These are phyloP conservation scores for Guadua angustifolia DNA, from an alignment of 176 grass and related monocot genomes.

Conservation along the genomic window DNA sequence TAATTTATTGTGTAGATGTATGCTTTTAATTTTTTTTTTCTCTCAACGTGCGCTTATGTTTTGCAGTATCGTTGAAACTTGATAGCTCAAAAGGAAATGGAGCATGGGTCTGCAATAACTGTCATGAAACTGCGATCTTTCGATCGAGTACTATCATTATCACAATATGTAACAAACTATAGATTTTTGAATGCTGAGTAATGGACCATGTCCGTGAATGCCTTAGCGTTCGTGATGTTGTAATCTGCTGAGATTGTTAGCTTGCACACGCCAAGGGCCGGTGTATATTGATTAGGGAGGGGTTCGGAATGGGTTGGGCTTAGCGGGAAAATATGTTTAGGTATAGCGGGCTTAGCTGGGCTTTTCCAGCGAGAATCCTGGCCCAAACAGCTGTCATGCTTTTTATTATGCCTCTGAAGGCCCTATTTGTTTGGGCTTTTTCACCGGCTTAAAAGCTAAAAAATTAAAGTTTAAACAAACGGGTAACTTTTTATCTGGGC, in stretches of 20 bases:
- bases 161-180: conserved; percentile 31
- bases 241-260: neutral
- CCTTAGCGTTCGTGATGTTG: neutral
- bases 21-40: neutral
- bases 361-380: too few relatives aligned
- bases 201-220: conserved; percentile 2
- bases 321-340: too few relatives aligned
- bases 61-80: conserved; percentile 51
- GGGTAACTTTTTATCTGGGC: too few relatives aligned
- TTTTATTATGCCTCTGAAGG: too few relatives aligned
- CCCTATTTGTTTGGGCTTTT: too few relatives aligned
- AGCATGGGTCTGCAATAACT: neutral
- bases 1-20: neutral
- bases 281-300: too few relatives aligned
- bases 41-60: neutral
- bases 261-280: too few relatives aligned
- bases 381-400: too few relatives aligned
- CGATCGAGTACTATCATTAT: neutral
- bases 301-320: too few relatives aligned
- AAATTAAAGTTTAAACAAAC: too few relatives aligned
- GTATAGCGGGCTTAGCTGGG: too few relatives aligned
- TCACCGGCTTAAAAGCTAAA: too few relatives aligned
- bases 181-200: neutral
- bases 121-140: neutral
- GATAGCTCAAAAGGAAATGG: conserved; percentile 3